phyloP scores from a whole-genome alignment of 768 basidiomycete genomes.

The Leccinellum luteum region DNA sequence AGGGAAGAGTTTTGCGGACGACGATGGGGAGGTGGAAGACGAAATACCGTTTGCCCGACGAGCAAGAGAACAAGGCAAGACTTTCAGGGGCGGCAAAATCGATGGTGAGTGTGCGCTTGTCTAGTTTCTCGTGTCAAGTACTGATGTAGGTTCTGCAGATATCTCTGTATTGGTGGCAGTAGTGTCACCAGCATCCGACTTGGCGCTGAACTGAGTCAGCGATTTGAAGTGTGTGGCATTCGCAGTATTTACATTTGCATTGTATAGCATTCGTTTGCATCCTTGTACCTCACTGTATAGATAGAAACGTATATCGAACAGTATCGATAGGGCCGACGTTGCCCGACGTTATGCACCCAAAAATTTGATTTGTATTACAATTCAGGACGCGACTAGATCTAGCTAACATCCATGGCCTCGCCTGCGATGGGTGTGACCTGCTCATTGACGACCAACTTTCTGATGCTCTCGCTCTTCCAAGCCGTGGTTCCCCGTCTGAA shows the following conservation, averaged over 20 bases:
- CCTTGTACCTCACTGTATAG: slow-evolving; percentile 19
- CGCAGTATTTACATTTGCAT: slow-evolving; percentile 15
- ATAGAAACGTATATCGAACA: slow-evolving; percentile 22
- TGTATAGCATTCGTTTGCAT: slow-evolving; percentile 26
- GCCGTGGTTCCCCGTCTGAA: slow-evolving; percentile 89
- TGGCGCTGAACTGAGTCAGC: slow-evolving; percentile 13
- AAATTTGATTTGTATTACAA: slow-evolving; percentile 6
- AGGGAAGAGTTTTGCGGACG: slow-evolving; percentile 22
- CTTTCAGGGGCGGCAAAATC: slow-evolving; percentile 78
- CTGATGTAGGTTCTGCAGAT: slow-evolving; percentile 36
- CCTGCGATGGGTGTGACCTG: slow-evolving; percentile 52
- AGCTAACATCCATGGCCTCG: slow-evolving; percentile 85
- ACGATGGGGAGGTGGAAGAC: slow-evolving; percentile 30
- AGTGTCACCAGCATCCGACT: slow-evolving; percentile 46
- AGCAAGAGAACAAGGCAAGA: slow-evolving; percentile 69
- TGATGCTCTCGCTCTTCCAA: slow-evolving; percentile 78
- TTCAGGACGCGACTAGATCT: slow-evolving; percentile 16
- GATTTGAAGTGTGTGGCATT: slow-evolving; percentile 8
- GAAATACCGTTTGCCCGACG: slow-evolving; percentile 86
- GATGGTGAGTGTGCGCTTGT: slow-evolving; percentile 55
- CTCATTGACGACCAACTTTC: slow-evolving; percentile 71
- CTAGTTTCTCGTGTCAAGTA: not conserved
- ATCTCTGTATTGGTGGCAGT: slow-evolving; percentile 68
- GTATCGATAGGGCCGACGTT: slow-evolving; percentile 1
- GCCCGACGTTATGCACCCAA: slow-evolving; percentile 11